These are phyloP conservation scores for Achlya hypogyna DNA, from an alignment of 352 stramenopile genomes.

Conservation along the genomic window DNA sequence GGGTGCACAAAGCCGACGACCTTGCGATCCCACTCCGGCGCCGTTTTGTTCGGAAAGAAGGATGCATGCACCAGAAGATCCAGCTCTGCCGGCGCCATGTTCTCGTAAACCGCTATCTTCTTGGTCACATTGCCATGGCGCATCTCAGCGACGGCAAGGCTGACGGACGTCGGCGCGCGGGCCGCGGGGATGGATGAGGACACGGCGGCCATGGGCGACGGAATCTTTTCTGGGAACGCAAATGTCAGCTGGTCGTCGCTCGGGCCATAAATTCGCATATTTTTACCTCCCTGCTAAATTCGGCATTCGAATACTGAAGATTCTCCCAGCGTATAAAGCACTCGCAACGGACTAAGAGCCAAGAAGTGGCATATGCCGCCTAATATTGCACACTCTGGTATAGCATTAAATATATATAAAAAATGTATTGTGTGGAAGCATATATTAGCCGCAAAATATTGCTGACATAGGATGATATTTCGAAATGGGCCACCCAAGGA, in stretches of 20 bases:
- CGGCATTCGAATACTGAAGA: no score
- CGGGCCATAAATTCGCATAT: no score
- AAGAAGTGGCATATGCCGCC: no score
- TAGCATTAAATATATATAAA: no score
- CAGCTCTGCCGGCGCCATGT: background rate
- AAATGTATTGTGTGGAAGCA: no score
- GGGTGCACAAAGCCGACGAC: conserved; percentile 14
- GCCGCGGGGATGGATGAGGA: background rate
- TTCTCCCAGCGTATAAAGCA: no score
- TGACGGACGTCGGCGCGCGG: background rate
- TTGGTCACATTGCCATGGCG: background rate
- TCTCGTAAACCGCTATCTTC: conserved; percentile 11
- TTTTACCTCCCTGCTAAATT: no score
- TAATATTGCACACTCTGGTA: no score
- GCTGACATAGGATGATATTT: no score
- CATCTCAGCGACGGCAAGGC: background rate
- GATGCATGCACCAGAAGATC: background rate
- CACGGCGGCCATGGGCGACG: background rate
- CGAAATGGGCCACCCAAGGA: no score
- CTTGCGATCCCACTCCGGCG: conserved; percentile 1
- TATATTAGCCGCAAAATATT: no score
- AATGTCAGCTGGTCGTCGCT: background rate
- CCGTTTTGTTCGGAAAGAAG: conserved; percentile 2
- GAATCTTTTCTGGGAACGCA: conserved; percentile 1
- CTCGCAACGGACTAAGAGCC: no score